phyloP scores from a whole-genome alignment of 179 eudicot genomes.

The Corrigiola litoralis region DNA sequence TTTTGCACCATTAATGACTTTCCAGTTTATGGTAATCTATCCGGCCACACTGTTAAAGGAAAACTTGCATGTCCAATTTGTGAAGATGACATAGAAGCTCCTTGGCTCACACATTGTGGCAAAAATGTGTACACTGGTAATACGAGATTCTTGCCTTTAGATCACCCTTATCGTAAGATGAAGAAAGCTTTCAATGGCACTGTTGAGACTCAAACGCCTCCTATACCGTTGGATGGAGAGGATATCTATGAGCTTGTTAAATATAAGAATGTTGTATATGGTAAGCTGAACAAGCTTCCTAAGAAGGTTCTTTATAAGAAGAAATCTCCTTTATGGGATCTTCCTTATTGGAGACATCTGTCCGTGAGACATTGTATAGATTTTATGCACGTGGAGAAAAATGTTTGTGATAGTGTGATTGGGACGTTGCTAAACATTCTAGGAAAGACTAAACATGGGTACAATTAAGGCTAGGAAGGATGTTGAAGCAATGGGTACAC shows the following conservation, averaged over 20 bases:
- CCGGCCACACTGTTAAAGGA: background rate
- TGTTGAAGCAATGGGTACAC: background rate
- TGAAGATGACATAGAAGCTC: background rate
- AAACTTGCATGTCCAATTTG: background rate
- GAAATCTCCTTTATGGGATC: background rate
- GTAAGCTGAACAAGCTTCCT: no score
- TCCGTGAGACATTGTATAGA: background rate
- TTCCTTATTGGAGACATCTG: background rate
- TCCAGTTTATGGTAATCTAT: constrained; percentile 5
- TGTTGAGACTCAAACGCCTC: background rate
- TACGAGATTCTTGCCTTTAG: background rate
- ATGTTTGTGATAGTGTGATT: background rate
- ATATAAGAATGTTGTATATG: no score
- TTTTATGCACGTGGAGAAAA: constrained; percentile 11
- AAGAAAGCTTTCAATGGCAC: background rate
- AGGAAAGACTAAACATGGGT: constrained; percentile 10
- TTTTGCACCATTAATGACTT: no score
- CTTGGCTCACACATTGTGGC: background rate
- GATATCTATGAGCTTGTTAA: no score
- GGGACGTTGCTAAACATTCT: constrained; percentile 4
- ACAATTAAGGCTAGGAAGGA: background rate
- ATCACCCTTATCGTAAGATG: background rate
- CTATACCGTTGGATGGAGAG: no score
- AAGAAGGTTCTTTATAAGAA: no score
- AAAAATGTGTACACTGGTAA: background rate